Percentiles rank a stretch among this genome's conserved stretches.
These are phyloP conservation scores for Hypoxylon perforatum DNA, from an alignment of 495 filamentous ascomycete species.

Conservation along the genomic window DNA sequence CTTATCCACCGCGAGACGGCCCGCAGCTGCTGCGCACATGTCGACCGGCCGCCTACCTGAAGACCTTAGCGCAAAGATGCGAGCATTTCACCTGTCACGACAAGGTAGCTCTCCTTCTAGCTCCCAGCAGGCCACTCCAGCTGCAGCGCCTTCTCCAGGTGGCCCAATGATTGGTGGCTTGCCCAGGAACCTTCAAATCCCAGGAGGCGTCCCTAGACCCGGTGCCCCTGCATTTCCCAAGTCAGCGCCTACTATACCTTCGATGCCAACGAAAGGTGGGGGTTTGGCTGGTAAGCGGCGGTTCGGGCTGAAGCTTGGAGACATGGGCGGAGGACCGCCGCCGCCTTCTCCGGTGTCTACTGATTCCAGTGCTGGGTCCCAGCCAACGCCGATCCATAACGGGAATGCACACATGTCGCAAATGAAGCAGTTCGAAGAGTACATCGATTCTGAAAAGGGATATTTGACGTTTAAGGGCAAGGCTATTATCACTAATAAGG, in stretches of 20 bases:
- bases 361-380: slow-evolving; percentile 2
- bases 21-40: slow-evolving; percentile 62
- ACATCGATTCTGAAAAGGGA: slow-evolving; percentile 90
- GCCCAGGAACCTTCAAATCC: slow-evolving; percentile 53
- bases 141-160: slow-evolving; percentile 50
- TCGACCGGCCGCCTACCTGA: slow-evolving; percentile 71
- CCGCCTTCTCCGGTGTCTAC: slow-evolving; percentile 30
- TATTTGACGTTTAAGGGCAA: slow-evolving; percentile 94
- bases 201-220: slow-evolving; percentile 54
- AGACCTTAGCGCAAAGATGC: slow-evolving; percentile 85
- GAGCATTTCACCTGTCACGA: slow-evolving; percentile 72
- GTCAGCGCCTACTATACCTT: slow-evolving; percentile 59
- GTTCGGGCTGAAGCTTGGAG: slow-evolving; percentile 55
- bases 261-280: slow-evolving; percentile 19
- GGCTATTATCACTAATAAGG: slow-evolving; percentile 84
- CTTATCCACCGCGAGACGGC: slow-evolving; percentile 80
- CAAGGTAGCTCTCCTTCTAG: slow-evolving; percentile 41
- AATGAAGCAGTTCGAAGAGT: slow-evolving; percentile 91
- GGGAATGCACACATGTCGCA: slow-evolving; percentile 66
- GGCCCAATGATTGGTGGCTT: slow-evolving; percentile 55
- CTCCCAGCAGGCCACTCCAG: slow-evolving; percentile 49
- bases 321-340: slow-evolving; percentile 45
- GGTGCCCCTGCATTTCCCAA: slow-evolving; percentile 56
- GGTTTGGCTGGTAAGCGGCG: slow-evolving; percentile 45
- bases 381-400: slow-evolving; percentile 42